Base-by-base conservation (phyloP, 2,329 filamentous ascomycete genomes). In the Emergomyces pasteurianus region DNA sequence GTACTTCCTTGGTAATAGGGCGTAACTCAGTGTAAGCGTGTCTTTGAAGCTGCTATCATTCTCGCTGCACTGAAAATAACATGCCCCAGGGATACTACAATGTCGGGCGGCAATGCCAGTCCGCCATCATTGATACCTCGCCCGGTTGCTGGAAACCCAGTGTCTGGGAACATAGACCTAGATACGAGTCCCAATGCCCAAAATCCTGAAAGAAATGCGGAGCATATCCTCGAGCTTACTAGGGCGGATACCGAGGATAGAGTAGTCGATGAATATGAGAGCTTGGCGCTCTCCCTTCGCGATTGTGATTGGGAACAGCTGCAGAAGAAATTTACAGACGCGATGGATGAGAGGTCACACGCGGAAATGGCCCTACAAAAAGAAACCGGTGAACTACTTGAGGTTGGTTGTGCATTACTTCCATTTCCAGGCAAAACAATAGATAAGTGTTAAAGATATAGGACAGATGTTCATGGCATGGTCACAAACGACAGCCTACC, bases 301-400 rank as follows among this genome's bases (percentile, higher is more conserved):
- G 59, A 75, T 69, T 90, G 89, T 68, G 84, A 92, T 73, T 96
- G 91, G 91, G 78, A 86, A 2, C 81, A 86, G n/a, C 86, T 96
- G 38, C 81, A 91, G 72, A 70, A 77, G 1, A 83, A 84, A 49
- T 95, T 91, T 67, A 80, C 86, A 62, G 76, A 81, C 58, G 84
- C 84, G 21, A 82, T 95, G 67, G 74, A 78, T 16, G 79, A 85
- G 47, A 82, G 86, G 40, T 81, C 85, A 58, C 77, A 78, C 1
- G 76, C 84, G 1, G 90, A 96, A 70, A 79, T 80, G 52, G 77
- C 82, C 36, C 77, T 92, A 52, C 75, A 88, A 59, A 78, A 83
- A 23, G 86, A 92, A 63, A 90, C 88, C 64, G 79, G 85, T 18
- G 74, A 78, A 49, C 77, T 92, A n/a, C 81, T 87, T 63, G 82